Percentiles rank a stretch among this genome's conserved stretches.
Evolutionary conservation across 2,329 filamentous ascomycete genomes (phyloP).

Genomic region (Fusarium tanahbumbuense): DNA sequence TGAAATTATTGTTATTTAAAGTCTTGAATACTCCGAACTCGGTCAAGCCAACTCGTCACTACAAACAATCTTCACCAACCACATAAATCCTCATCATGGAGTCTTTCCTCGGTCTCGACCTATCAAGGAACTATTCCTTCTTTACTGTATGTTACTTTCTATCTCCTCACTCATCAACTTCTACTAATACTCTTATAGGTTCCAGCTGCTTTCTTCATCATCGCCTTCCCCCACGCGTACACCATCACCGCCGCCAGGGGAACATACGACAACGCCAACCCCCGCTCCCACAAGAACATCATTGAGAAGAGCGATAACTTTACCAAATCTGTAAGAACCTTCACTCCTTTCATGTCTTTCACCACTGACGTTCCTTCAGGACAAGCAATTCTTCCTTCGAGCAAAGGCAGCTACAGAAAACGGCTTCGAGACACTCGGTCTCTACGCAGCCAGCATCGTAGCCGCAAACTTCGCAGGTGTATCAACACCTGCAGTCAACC

Average conservation of each 20-base stretch:
- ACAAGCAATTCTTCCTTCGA: slow-evolving; percentile 66
- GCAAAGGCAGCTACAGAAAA: slow-evolving; percentile 62
- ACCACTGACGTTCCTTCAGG: slow-evolving; percentile 46
- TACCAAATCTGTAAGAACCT: slow-evolving; percentile 44
- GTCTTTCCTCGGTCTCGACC: slow-evolving; percentile 49
- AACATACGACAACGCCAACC: slow-evolving; percentile 55
- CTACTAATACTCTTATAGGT: slow-evolving; percentile 47
- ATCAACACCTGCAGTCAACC: slow-evolving; percentile 53
- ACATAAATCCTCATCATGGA: slow-evolving; percentile 43
- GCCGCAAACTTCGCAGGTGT: slow-evolving; percentile 61
- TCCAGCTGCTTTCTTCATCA: slow-evolving; percentile 54
- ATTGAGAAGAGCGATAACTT: slow-evolving; percentile 50
- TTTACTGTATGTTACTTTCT: slow-evolving; percentile 41
- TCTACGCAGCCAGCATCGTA: slow-evolving; percentile 57
- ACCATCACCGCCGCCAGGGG: slow-evolving; percentile 42
- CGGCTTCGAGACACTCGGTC: slow-evolving; percentile 58
- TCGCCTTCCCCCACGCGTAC: slow-evolving; percentile 53
- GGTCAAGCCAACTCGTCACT: not conserved
- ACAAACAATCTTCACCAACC: not conserved
- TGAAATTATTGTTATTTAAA: slow-evolving; percentile 3
- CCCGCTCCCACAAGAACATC: slow-evolving; percentile 50
- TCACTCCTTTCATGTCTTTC: too few relatives aligned
- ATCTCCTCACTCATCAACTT: too few relatives aligned
- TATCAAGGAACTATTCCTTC: slow-evolving; percentile 53
- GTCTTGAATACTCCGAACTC: not conserved